Percentiles rank a stretch among this genome's conserved stretches.
Conservation (phyloP, 768 basidiomycete species). For the Pleurotus eryngii region DNA sequence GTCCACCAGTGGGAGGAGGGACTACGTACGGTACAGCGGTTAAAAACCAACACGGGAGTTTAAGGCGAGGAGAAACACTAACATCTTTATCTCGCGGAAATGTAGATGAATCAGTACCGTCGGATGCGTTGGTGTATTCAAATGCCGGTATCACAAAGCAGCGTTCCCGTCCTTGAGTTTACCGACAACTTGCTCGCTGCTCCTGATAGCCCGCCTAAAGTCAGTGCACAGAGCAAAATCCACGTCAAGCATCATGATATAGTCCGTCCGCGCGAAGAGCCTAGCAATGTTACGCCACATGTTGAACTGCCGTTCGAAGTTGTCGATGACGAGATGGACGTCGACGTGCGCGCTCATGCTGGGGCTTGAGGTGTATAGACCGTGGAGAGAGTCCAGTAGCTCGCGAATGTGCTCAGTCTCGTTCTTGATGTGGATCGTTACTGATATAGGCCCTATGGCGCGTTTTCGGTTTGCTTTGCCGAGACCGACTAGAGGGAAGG, state of each 20-base stretch:
- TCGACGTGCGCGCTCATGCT: slow-evolving; percentile 71
- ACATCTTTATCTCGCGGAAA: slow-evolving; percentile 68
- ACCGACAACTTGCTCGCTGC: slow-evolving; percentile 34
- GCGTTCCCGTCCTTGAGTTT: slow-evolving; percentile 56
- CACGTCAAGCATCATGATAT: slow-evolving; percentile 89
- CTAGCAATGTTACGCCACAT: slow-evolving; percentile 87
- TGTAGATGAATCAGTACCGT: slow-evolving; percentile 51
- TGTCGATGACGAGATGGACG: slow-evolving; percentile 81
- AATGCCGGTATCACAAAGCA: slow-evolving; percentile 85
- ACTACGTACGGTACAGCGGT: slow-evolving; percentile 32
- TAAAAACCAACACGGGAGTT: background rate
- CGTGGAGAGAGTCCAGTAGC: slow-evolving; percentile 60
- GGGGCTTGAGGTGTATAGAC: slow-evolving; percentile 63
- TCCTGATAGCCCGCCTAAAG: slow-evolving; percentile 58
- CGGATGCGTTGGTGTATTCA: slow-evolving; percentile 65
- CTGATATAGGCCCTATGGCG: slow-evolving; percentile 74
- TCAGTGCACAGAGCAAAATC: slow-evolving; percentile 86
- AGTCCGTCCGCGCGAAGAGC: slow-evolving; percentile 78
- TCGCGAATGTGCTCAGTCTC: slow-evolving; percentile 39
- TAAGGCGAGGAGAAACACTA: background rate
- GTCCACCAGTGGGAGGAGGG: slow-evolving; percentile 56
- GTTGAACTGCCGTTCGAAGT: slow-evolving; percentile 83
- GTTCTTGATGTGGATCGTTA: slow-evolving; percentile 72
- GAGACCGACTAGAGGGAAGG: background rate
- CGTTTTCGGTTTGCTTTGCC: background rate